Conservation (phyloP, 2,329 filamentous ascomycete genomes). For the Colletotrichum gigasporum region DNA sequence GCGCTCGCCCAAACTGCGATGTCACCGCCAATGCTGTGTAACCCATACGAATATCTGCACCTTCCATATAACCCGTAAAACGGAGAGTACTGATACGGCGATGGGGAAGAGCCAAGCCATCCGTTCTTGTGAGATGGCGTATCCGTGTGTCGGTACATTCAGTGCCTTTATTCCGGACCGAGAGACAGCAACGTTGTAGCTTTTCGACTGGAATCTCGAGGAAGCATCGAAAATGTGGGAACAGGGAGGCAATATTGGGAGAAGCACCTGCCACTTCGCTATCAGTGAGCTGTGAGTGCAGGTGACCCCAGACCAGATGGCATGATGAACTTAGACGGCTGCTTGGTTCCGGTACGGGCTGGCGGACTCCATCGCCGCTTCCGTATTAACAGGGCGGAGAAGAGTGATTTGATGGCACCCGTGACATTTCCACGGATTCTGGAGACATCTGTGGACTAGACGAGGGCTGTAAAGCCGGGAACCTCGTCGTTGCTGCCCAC, state of each 20-base stretch:
- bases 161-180: background rate
- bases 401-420: no score
- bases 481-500: no score
- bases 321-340: background rate
- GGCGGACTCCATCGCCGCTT: background rate
- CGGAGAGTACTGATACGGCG: background rate
- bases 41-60: background rate
- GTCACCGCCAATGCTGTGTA: conserved; percentile 19
- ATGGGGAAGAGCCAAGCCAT: background rate
- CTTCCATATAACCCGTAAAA: background rate
- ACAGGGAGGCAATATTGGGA: no score
- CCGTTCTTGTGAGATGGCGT: background rate
- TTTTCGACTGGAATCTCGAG: no score
- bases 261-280: no score
- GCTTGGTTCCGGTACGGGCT: background rate
- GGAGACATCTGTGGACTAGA: no score
- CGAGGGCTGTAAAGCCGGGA: no score
- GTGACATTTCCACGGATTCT: no score
- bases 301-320: no score
- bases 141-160: background rate
- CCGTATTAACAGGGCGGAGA: background rate
- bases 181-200: background rate
- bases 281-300: no score
- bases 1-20: conserved; percentile 3
- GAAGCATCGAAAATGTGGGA: no score